Percentiles rank a stretch among this genome's conserved stretches.
Conservation (phyloP, 2,329 filamentous ascomycete genomes). For the Chrysosporium queenslandicum region DNA sequence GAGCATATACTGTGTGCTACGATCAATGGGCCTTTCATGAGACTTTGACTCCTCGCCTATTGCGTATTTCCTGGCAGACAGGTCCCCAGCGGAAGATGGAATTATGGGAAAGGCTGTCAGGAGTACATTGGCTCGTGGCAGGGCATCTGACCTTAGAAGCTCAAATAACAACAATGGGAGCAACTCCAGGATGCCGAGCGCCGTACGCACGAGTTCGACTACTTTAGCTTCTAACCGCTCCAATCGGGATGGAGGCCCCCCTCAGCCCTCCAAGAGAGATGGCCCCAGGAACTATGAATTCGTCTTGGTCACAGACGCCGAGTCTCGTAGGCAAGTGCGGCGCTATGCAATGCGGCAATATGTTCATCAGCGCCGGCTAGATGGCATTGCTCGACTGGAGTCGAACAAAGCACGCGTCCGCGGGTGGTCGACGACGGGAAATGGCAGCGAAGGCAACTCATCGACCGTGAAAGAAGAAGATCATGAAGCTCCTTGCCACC, state of each 20-base stretch:
- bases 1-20: not conserved
- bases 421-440: conserved; percentile 19
- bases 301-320: conserved; percentile 27
- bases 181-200: not conserved
- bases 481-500: not conserved
- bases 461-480: conserved; percentile 1
- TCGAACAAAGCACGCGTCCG: conserved; percentile 23
- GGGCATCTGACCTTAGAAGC: not conserved
- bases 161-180: not conserved
- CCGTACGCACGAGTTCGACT: not conserved
- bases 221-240: not conserved
- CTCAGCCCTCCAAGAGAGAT: conserved; percentile 9
- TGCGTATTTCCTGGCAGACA: not conserved
- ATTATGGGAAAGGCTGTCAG: conserved; percentile 21
- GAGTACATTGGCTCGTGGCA: conserved; percentile 7
- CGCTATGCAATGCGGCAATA: conserved; percentile 31
- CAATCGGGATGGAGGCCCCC: not conserved
- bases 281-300: conserved; percentile 26
- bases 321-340: conserved; percentile 27
- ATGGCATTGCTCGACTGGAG: conserved; percentile 27
- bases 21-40: conserved; percentile 5
- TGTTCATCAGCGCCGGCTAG: conserved; percentile 27
- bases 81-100: conserved; percentile 14
- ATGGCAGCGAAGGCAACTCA: not conserved
- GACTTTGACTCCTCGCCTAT: not conserved